Evolutionary conservation across 208 protist genomes (phyloP).

Genomic region (Leishmania braziliensis): DNA sequence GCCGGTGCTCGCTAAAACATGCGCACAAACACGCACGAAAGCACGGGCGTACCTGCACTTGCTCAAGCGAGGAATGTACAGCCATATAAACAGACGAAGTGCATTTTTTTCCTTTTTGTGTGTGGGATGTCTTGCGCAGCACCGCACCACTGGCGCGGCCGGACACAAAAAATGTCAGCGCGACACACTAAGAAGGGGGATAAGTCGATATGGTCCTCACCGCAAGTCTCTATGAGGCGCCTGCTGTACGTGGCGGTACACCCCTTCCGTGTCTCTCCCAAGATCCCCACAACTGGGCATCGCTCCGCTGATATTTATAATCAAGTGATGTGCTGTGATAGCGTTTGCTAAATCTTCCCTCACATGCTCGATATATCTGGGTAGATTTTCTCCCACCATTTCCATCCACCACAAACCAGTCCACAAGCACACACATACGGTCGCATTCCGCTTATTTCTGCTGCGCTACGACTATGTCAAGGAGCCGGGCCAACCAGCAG

Average conservation of each 20-base stretch:
- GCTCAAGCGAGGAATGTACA: background rate
- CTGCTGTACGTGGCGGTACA: background rate
- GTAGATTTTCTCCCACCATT: background rate
- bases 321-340: background rate
- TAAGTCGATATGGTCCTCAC: background rate
- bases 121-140: background rate
- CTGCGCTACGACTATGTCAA: background rate
- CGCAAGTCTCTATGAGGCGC: background rate
- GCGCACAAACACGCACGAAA: background rate
- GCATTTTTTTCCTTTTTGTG: background rate
- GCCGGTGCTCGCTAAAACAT: background rate
- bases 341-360: background rate
- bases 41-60: background rate
- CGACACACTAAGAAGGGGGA: no score
- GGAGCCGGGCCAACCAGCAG: no score
- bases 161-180: background rate
- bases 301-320: background rate
- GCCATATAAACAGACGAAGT: background rate
- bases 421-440: background rate
- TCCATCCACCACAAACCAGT: background rate
- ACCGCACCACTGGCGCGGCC: background rate
- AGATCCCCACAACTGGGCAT: no score
- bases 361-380: background rate
- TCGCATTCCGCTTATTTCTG: background rate
- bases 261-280: background rate